Evolutionary conservation across 139 green algal species (phyloP), one percentile per base, ranked within the genome.

Genomic region (Chlorella sp.): DNA sequence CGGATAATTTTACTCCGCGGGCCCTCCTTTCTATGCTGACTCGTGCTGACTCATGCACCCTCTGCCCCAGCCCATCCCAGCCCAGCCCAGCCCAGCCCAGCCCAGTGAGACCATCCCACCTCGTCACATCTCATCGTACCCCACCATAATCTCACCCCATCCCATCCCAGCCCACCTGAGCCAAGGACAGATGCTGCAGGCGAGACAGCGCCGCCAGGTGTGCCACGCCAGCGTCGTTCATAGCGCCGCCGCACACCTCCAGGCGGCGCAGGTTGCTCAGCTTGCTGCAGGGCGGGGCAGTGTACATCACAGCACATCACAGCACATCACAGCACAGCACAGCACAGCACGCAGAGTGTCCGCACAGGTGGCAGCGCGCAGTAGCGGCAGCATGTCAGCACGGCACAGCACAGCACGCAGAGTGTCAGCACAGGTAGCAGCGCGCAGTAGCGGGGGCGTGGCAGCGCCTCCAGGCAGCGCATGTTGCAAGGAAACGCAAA

Each of bases 161-260:
- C 57, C 30, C 53, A 32, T 57, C n/a, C 42, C 18, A 64, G 2
- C 84, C 18, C 68, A 66, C 84, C 37, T 90, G 89, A 0, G 85
- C 81, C 28, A 94, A 39, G 36, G 84, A 91, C 22, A 92, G 82
- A 40, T 85, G 76, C 32, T 77, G 61, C 84, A 92, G 75, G 15
- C 73, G 68, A 30, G 92, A 53, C 1, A 80, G 64, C 26, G 37
- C 82, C 36, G 82, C 71, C 30, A 93, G 48, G 42, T 77, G 69
- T 18, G 84, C 84, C 15, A 91, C 91, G 4, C 91, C 91, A 5
- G 57, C 37, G 30, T 93, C 91, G 1, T 79, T 92, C 19, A 94
- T 40, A 12, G 36, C n/a, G 26, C 90, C 88, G 78, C 77, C 57
- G 66, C 90, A 93, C 30, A 94, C 48, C 87, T 94, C 92, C 81